Percentiles rank a stretch among this genome's conserved stretches.
These are phyloP conservation scores for Trichosanthes truncata DNA, from an alignment of 306 rosid genomes.

Conservation along the genomic window DNA sequence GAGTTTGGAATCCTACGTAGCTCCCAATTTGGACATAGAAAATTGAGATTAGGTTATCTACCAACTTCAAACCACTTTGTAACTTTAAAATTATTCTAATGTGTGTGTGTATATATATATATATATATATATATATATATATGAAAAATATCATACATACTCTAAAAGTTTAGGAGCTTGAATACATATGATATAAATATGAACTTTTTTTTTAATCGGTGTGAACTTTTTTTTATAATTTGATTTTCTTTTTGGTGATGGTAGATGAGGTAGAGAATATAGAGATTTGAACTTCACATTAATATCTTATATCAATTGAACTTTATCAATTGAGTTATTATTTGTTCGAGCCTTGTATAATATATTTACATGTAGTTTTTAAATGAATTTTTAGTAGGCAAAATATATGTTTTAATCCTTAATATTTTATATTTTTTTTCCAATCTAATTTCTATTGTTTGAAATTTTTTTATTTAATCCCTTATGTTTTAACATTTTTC, in stretches of 20 bases:
- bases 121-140: too few species aligned
- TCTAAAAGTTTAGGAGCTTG: background rate
- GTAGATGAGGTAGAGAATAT: too few species aligned
- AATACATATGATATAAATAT: background rate
- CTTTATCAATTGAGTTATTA: too few species aligned
- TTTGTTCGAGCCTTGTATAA: background rate
- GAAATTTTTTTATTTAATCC: too few species aligned
- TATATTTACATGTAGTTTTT: background rate
- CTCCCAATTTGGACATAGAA: constrained; percentile 8
- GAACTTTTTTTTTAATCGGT: background rate
- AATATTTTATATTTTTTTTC: too few species aligned
- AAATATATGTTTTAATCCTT: too few species aligned
- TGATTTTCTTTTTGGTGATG: too few species aligned
- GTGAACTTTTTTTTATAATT: background rate
- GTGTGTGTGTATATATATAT: background rate
- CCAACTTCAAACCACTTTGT: constrained; percentile 6
- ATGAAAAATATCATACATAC: background rate
- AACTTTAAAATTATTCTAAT: background rate
- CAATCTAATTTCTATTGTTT: too few species aligned
- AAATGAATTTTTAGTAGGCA: too few species aligned
- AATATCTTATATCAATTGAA: too few species aligned
- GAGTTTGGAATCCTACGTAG: constrained; percentile 38
- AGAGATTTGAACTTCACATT: too few species aligned
- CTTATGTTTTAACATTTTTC: background rate
- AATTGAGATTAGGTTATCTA: constrained; percentile 7